Conservation (phyloP, 345 rosid genomes). For the Eutrema japonicum region DNA sequence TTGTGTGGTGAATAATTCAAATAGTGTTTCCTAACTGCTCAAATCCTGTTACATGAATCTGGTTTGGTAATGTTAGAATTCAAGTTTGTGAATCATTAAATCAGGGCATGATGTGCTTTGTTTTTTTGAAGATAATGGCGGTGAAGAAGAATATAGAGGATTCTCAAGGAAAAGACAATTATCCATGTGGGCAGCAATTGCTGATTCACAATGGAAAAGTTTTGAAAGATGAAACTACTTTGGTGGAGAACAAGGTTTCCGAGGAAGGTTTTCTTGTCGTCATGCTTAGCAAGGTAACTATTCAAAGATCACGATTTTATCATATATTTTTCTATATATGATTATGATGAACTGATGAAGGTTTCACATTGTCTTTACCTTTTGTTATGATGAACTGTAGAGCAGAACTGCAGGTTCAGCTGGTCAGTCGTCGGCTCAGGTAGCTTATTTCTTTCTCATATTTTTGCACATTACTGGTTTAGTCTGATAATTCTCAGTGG, state of each 20-base stretch:
- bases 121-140: constrained; percentile 64
- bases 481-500: constrained; percentile 9
- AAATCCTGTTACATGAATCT: constrained; percentile 2
- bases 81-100: neutral
- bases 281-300: constrained; percentile 94
- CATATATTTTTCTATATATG: neutral
- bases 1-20: constrained; percentile 3
- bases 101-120: constrained; percentile 11
- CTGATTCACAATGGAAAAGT: constrained; percentile 98
- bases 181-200: constrained; percentile 92
- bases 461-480: constrained; percentile 3
- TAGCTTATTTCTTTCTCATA: constrained; percentile 31
- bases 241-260: constrained; percentile 76
- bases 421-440: constrained; percentile 68
- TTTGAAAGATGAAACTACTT: constrained; percentile 91
- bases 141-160: constrained; percentile 99
- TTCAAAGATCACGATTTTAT: neutral
- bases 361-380: constrained; percentile 5
- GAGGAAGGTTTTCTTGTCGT: constrained; percentile 99
- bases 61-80: neutral
- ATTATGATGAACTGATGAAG: too few species aligned
- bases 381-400: constrained; percentile 50
- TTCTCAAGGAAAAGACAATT: constrained; percentile 90
- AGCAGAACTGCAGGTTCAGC: constrained; percentile 65
- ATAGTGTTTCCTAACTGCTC: constrained; percentile 11